phyloP scores from a whole-genome alignment of 352 stramenopile genomes.

The Phytophthora cactorum region DNA sequence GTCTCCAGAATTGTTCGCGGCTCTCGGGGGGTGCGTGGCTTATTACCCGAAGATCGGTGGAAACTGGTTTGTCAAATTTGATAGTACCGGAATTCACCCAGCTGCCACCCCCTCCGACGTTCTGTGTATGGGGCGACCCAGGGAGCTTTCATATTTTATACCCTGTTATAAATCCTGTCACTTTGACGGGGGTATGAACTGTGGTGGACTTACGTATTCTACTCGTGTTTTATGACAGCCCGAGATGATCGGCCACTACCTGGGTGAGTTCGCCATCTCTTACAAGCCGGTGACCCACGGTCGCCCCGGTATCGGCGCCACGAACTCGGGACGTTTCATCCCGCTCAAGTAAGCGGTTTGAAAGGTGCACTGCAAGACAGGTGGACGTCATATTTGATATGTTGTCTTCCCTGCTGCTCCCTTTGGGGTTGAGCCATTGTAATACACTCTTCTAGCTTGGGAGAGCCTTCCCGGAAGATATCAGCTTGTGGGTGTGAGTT shows the following conservation, averaged over 20 bases:
- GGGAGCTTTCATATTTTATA: slow-evolving; percentile 52
- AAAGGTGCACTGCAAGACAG: slow-evolving; percentile 22
- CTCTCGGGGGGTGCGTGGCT: slow-evolving; percentile 84
- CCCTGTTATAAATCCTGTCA: background rate
- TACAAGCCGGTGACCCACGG: slow-evolving; percentile 98
- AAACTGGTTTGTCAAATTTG: slow-evolving; percentile 1
- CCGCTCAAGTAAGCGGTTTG: slow-evolving; percentile 95
- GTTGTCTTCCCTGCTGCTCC: slow-evolving; percentile 35
- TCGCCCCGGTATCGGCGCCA: slow-evolving; percentile 98
- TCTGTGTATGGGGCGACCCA: slow-evolving; percentile 92
- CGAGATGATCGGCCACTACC: slow-evolving; percentile 99
- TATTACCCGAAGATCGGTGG: slow-evolving; percentile 75
- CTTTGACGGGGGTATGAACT: slow-evolving; percentile 5
- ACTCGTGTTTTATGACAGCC: slow-evolving; percentile 57
- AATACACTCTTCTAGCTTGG: slow-evolving; percentile 75
- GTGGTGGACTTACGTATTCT: slow-evolving; percentile 30
- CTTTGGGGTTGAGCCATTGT: slow-evolving; percentile 78
- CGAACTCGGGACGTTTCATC: slow-evolving; percentile 98
- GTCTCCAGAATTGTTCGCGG: slow-evolving; percentile 83
- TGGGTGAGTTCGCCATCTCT: slow-evolving; percentile 99
- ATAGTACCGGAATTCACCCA: slow-evolving; percentile 24
- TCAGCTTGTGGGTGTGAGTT: slow-evolving; percentile 19
- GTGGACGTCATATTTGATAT: slow-evolving; percentile 29
- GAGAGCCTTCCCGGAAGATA: slow-evolving; percentile 23
- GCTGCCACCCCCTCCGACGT: slow-evolving; percentile 83